Evolutionary conservation across 2,329 filamentous ascomycete genomes (phyloP), one percentile per base, ranked within the genome.

Genomic region (Macroventuria anomochaeta): DNA sequence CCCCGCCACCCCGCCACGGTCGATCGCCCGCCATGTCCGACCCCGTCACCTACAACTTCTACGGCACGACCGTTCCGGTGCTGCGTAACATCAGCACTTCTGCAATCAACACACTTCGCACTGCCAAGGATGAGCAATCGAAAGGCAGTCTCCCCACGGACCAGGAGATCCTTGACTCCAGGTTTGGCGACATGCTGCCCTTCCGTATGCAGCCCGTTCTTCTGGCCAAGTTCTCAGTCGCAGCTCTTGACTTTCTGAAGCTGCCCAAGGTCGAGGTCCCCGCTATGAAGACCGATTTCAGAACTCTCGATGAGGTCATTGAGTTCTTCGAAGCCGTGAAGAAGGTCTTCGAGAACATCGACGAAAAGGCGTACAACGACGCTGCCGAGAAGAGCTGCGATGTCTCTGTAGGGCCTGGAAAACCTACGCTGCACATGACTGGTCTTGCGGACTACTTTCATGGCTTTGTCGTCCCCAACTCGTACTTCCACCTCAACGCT

Each of bases 401-500:
- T 2, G 20, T 67, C 6, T 20, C 15, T 3, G 3, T 66, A 3
- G 47, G 42, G 7, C 10, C 17, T 12, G 23, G 17, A 7, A 46
- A 36, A 42, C 55, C 53, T 36, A 56, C 55, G 2, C 36, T 67
- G 25, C 36, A 55, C 2, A 59, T 65, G 48, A 55, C 50, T 20
- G 46, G 53, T 3, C 25, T 62, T n/a, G 53, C 46, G 10, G 59
- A 62, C 21, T 61, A 55, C 32, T 52, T 53, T n/a, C 47, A 54
- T 31, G 28, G 44, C 25, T 67, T 65, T 26, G 55, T 47, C 5
- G 29, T 67, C 4, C 64, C 64, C 12, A 67, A 67, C 53, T 40
- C 55, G 33, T 67, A 61, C 33, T 67, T 67, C 47, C 62, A 67
- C 39, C 53, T 65, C 25, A 67, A 65, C 38, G 47, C 61, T 12